Conservation (phyloP, 2,329 filamentous ascomycete species). For the Cladosporium halotolerans region DNA sequence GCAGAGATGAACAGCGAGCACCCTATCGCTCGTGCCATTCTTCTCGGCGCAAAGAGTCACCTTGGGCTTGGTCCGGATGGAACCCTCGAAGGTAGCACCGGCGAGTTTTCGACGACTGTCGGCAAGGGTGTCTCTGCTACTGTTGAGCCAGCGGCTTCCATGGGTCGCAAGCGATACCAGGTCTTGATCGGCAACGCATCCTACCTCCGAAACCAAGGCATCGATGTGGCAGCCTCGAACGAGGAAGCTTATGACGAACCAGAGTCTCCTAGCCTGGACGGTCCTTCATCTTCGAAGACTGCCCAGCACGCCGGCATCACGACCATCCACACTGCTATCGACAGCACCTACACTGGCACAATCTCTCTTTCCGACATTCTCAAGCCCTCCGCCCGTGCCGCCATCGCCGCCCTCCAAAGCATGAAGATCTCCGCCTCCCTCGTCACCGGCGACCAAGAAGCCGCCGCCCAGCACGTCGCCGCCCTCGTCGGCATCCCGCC, state of each 20-base stretch:
- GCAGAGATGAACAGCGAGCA: slow-evolving; percentile 95
- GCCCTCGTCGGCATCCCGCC: slow-evolving; percentile 70
- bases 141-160: slow-evolving; percentile 67
- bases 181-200: slow-evolving; percentile 78
- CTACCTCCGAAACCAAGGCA: slow-evolving; percentile 65
- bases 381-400: slow-evolving; percentile 76
- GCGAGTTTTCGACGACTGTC: slow-evolving; percentile 75
- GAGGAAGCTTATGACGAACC: slow-evolving; percentile 50
- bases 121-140: slow-evolving; percentile 78
- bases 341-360: slow-evolving; percentile 71
- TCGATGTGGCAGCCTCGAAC: slow-evolving; percentile 52
- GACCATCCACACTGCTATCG: slow-evolving; percentile 84
- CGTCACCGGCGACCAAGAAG: slow-evolving; percentile 84
- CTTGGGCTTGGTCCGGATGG: slow-evolving; percentile 67
- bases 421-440: slow-evolving; percentile 86
- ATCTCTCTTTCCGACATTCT: slow-evolving; percentile 84
- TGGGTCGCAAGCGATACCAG: slow-evolving; percentile 65
- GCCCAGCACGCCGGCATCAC: slow-evolving; percentile 65
- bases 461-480: slow-evolving; percentile 79
- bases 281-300: slow-evolving; percentile 27
- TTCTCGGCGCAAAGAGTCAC: slow-evolving; percentile 66
- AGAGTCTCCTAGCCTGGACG: slow-evolving; percentile 30
- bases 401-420: slow-evolving; percentile 71
- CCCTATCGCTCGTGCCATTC: slow-evolving; percentile 84
- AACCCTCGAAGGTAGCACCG: slow-evolving; percentile 73